These are phyloP conservation scores for Sugiyamaella castrensis DNA, from an alignment of 1,139 yeast genomes.

Conservation along the genomic window DNA sequence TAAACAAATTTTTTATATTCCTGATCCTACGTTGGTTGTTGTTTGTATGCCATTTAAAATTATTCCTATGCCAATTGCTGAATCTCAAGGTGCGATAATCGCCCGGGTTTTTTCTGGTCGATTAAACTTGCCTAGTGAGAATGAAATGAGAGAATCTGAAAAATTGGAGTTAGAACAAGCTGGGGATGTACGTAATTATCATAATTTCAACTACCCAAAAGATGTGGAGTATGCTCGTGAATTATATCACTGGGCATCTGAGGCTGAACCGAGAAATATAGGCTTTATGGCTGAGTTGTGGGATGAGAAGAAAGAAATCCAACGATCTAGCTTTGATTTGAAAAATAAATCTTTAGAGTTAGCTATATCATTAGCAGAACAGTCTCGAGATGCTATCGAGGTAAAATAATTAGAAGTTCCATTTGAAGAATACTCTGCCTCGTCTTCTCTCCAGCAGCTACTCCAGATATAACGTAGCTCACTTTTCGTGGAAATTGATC, in stretches of 20 bases:
- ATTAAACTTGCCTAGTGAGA: slow-evolving; percentile 44
- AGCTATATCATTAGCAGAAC: not conserved
- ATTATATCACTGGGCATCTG: slow-evolving; percentile 42
- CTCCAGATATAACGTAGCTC: too few relatives aligned
- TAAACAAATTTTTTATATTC: slow-evolving; percentile 50
- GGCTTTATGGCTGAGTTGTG: slow-evolving; percentile 33
- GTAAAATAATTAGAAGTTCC: too few relatives aligned
- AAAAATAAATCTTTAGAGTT: slow-evolving; percentile 10
- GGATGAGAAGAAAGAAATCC: slow-evolving; percentile 22
- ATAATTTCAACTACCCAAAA: slow-evolving; percentile 46
- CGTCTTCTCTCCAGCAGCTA: too few relatives aligned
- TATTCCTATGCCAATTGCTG: slow-evolving; percentile 59
- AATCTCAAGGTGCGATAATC: slow-evolving; percentile 55
- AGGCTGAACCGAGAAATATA: slow-evolving; percentile 28
- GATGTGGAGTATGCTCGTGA: slow-evolving; percentile 48
- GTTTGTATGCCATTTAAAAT: slow-evolving; percentile 52
- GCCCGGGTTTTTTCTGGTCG: slow-evolving; percentile 54
- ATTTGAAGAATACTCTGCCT: too few relatives aligned
- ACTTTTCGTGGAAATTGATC: too few relatives aligned
- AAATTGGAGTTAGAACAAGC: slow-evolving; percentile 35
- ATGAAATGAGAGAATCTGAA: slow-evolving; percentile 45
- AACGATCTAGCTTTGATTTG: slow-evolving; percentile 19
- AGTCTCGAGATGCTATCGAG: too few relatives aligned
- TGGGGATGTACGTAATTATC: slow-evolving; percentile 46
- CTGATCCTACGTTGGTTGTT: slow-evolving; percentile 56